These are phyloP conservation scores for Myxozyma kluyveri DNA, from an alignment of 805 yeast genomes.

Conservation along the genomic window DNA sequence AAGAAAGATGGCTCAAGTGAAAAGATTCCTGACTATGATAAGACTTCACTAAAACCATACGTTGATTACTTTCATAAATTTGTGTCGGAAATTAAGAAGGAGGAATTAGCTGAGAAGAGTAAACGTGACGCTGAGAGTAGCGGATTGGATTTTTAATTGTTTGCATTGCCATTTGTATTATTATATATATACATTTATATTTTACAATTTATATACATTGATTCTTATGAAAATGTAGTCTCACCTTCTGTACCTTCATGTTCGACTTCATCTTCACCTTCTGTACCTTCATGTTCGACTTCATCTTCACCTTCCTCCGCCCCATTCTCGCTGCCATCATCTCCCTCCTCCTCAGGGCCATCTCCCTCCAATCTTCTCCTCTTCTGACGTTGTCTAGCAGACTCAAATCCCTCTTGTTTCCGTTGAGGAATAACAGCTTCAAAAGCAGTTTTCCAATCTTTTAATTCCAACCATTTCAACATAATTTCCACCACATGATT, in stretches of 20 bases:
- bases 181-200: neutral
- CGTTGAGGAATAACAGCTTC: slow-evolving; percentile 83
- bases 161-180: neutral
- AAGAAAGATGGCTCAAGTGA: slow-evolving; percentile 5
- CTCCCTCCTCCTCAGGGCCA: neutral
- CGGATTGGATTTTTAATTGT: slow-evolving; percentile 1
- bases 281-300: neutral
- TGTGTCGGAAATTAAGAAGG: slow-evolving; percentile 56
- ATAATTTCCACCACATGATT: slow-evolving; percentile 91
- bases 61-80: slow-evolving; percentile 63
- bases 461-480: slow-evolving; percentile 71
- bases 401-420: slow-evolving; percentile 43
- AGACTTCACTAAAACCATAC: slow-evolving; percentile 69
- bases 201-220: slow-evolving; percentile 16
- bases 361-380: slow-evolving; percentile 27
- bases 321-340: slow-evolving; percentile 1
- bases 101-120: slow-evolving; percentile 50
- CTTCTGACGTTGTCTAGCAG: slow-evolving; percentile 24
- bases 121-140: neutral
- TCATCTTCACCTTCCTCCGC: neutral
- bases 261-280: neutral
- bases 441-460: slow-evolving; percentile 84
- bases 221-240: neutral
- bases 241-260: neutral
- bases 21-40: slow-evolving; percentile 49